These are phyloP conservation scores for Helminthosporium solani DNA, from an alignment of 2,329 filamentous ascomycete species.

Conservation along the genomic window DNA sequence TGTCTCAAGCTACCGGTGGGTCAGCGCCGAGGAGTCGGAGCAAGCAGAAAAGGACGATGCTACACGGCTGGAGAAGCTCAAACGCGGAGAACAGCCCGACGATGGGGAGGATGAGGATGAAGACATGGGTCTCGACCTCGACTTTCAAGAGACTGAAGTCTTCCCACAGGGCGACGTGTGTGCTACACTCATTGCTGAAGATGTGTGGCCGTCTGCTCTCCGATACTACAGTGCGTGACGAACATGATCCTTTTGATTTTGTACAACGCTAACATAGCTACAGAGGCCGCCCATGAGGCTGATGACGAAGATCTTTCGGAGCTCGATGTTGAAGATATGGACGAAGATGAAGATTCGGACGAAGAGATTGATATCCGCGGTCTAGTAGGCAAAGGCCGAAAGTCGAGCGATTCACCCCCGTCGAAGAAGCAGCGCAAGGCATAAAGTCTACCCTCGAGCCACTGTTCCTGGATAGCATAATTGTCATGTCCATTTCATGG, in stretches of 20 bases:
- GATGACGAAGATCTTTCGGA: constrained; percentile 67
- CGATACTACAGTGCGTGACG: constrained; percentile 80
- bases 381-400: constrained; percentile 52
- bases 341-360: constrained; percentile 49
- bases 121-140: constrained; percentile 58
- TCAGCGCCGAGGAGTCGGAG: constrained; percentile 71
- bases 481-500: too few species aligned
- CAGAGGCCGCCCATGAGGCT: constrained; percentile 61
- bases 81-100: constrained; percentile 41
- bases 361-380: constrained; percentile 52
- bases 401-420: constrained; percentile 33
- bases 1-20: constrained; percentile 60
- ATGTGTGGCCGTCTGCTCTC: constrained; percentile 84
- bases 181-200: constrained; percentile 77
- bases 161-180: constrained; percentile 86
- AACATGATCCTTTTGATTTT: too few species aligned
- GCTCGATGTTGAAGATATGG: constrained; percentile 64
- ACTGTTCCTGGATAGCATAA: too few species aligned
- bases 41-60: constrained; percentile 62
- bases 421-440: constrained; percentile 46
- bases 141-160: constrained; percentile 73
- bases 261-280: neutral
- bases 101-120: constrained; percentile 41
- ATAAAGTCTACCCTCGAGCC: constrained; percentile 7
- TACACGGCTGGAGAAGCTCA: constrained; percentile 55